These are phyloP conservation scores for Puccinia hordei DNA, from an alignment of 1,284 basidiomycete genomes.

Conservation along the genomic window DNA sequence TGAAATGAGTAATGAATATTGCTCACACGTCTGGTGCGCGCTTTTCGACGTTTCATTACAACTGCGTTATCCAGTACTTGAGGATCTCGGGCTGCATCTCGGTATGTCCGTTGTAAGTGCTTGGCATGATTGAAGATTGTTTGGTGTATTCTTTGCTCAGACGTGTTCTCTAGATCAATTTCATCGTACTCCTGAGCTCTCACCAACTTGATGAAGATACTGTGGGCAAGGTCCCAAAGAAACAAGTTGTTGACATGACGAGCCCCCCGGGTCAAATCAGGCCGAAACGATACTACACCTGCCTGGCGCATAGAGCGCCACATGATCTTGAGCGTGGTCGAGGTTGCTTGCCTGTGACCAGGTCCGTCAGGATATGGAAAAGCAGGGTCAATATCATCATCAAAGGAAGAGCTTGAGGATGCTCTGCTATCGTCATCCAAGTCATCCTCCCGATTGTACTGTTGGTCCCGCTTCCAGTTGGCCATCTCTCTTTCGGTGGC, in stretches of 20 bases:
- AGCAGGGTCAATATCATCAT: neutral
- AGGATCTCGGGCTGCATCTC: neutral
- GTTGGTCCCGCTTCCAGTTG: conserved; percentile 1
- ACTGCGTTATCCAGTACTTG: neutral
- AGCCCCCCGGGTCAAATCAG: neutral
- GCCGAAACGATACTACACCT: conserved; percentile 25
- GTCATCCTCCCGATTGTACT: neutral
- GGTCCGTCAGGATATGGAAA: conserved; percentile 44
- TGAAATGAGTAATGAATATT: too few relatives aligned
- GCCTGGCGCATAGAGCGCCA: conserved; percentile 12
- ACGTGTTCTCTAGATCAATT: neutral
- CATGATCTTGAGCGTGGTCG: conserved; percentile 21
- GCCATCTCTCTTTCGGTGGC: conserved; percentile 20
- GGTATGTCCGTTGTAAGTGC: neutral
- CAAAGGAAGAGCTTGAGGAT: too few relatives aligned
- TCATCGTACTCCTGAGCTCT: conserved; percentile 25
- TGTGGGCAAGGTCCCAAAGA: conserved; percentile 27
- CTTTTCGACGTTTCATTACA: neutral
- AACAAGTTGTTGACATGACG: conserved; percentile 1
- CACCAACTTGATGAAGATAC: conserved; percentile 21
- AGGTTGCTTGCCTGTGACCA: neutral
- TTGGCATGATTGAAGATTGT: conserved; percentile 33
- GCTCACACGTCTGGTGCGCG: conserved; percentile 9
- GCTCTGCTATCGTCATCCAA: neutral
- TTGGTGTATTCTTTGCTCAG: neutral